A percentile compares a stretch with the other conserved stretches of the same genome.
Evolutionary conservation across 176 grass and related monocot species (phyloP).

Genomic region (Aegilops bicornis): DNA sequence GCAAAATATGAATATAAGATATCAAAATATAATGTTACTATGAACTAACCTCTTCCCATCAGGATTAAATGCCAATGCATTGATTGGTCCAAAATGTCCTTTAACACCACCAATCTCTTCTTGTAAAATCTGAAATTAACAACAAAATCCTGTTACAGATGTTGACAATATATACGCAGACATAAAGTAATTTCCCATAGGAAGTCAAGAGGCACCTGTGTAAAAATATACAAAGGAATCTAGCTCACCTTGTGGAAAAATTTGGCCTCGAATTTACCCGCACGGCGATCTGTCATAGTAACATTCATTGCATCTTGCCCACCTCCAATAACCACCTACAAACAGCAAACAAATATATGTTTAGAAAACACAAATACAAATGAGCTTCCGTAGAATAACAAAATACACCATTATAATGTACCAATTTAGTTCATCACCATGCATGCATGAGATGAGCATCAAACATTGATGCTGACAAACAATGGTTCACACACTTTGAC

Average conservation of each 20-base stretch:
- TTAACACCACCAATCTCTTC: conserved; percentile 97
- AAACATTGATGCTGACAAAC: not conserved
- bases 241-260: conserved; percentile 73
- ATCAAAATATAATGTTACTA: not conserved
- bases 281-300: conserved; percentile 72
- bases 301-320: conserved; percentile 81
- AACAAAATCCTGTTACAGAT: not conserved
- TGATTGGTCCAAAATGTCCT: conserved; percentile 93
- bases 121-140: conserved; percentile 63
- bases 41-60: conserved; percentile 78
- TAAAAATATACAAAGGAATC: too few species aligned
- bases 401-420: not conserved
- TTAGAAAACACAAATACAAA: not conserved
- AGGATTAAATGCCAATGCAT: conserved; percentile 85
- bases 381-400: not conserved
- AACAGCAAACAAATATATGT: not conserved
- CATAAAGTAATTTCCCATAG: not conserved
- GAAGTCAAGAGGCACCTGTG: not conserved
- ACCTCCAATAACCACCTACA: conserved; percentile 87
- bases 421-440: not conserved
- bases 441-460: not conserved
- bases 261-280: conserved; percentile 94
- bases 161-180: not conserved
- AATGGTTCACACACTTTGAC: not conserved
- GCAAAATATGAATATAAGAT: not conserved